Conservation (phyloP, 805 yeast genomes). For the Priceomyces carsonii region DNA sequence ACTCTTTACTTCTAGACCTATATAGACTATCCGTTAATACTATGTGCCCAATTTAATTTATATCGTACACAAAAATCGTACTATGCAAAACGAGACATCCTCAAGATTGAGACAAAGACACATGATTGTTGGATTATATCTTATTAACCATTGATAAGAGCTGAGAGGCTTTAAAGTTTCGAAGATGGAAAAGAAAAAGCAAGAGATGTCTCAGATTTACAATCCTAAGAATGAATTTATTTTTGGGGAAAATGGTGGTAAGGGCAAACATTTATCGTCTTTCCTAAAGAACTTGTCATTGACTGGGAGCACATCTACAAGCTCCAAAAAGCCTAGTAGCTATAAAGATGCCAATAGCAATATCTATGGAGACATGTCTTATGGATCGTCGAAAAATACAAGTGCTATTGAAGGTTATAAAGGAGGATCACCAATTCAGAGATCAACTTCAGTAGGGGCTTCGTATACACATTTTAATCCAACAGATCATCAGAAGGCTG, state of each 20-base stretch:
- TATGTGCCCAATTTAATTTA: no score
- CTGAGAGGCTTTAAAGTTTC: no score
- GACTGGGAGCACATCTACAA: slow-evolving; percentile 26
- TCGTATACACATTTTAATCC: slow-evolving; percentile 12
- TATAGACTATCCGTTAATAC: no score
- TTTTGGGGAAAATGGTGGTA: slow-evolving; percentile 69
- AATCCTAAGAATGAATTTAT: slow-evolving; percentile 54
- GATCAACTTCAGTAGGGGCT: slow-evolving; percentile 22
- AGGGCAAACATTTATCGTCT: slow-evolving; percentile 57
- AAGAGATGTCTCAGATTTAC: slow-evolving; percentile 47
- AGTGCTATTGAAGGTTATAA: slow-evolving; percentile 9
- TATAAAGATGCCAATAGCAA: slow-evolving; percentile 32
- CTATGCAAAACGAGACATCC: no score
- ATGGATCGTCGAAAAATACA: slow-evolving; percentile 15
- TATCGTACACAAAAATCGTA: no score
- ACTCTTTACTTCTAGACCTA: slow-evolving; percentile 3
- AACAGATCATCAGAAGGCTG: slow-evolving; percentile 6
- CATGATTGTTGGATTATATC: no score
- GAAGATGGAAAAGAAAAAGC: slow-evolving; percentile 42
- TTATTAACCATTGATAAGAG: no score
- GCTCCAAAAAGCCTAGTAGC: slow-evolving; percentile 13
- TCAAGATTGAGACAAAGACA: no score
- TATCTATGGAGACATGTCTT: slow-evolving; percentile 40
- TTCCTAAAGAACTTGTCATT: slow-evolving; percentile 48
- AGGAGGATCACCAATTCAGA: slow-evolving; percentile 13